Percentiles rank a stretch among this genome's conserved stretches.
These are phyloP conservation scores for Nepenthes gracilis DNA, from an alignment of 148 eudicot species.

Conservation along the genomic window DNA sequence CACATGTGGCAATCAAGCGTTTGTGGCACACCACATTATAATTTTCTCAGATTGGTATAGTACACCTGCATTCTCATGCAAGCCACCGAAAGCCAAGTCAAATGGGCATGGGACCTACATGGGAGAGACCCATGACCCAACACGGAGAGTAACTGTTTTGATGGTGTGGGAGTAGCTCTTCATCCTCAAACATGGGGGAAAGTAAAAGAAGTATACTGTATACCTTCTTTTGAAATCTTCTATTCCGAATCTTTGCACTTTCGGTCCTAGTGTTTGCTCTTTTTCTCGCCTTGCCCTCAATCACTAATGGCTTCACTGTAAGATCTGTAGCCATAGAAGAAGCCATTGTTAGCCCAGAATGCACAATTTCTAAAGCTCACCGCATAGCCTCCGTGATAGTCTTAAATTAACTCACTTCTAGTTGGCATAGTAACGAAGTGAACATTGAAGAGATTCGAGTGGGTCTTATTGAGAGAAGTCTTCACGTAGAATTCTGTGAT, in stretches of 20 bases:
- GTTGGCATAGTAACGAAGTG: constrained; percentile 19
- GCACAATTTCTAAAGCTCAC: background rate
- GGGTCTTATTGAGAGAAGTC: constrained; percentile 5
- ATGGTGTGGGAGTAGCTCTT: too few species aligned
- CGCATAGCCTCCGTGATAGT: background rate
- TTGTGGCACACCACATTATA: too few species aligned
- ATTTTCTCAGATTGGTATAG: too few species aligned
- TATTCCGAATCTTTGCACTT: constrained; percentile 58
- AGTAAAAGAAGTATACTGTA: too few species aligned
- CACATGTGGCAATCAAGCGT: too few species aligned
- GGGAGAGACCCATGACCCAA: too few species aligned
- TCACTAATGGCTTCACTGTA: constrained; percentile 34
- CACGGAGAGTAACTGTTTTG: too few species aligned
- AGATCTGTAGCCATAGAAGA: constrained; percentile 17
- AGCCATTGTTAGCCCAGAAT: constrained; percentile 3
- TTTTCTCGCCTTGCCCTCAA: constrained; percentile 51
- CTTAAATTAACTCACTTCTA: constrained; percentile 19
- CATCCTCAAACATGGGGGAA: too few species aligned
- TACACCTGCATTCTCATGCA: too few species aligned
- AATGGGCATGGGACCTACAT: too few species aligned
- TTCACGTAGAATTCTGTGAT: constrained; percentile 11
- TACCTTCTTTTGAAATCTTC: constrained; percentile 74
- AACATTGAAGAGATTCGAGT: constrained; percentile 10
- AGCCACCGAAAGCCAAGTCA: too few species aligned
- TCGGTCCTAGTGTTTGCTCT: constrained; percentile 49